A percentile compares a stretch with the other conserved stretches of the same genome.
Conservation (phyloP, 2,329 filamentous ascomycete genomes). For the Calonectria pteridis region DNA sequence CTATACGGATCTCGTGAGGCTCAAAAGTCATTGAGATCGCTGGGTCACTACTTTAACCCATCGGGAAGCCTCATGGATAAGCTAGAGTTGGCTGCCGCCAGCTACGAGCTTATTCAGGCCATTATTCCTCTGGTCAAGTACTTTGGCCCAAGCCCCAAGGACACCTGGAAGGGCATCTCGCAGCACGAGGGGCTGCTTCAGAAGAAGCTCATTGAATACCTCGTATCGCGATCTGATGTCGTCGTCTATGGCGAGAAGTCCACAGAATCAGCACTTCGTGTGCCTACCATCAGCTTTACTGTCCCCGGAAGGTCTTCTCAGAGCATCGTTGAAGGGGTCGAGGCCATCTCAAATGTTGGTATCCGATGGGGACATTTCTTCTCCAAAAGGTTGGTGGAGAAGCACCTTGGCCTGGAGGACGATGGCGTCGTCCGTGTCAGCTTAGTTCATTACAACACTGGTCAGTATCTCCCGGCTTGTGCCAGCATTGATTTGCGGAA, state of each 20-base stretch:
- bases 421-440: neutral
- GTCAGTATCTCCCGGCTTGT: neutral
- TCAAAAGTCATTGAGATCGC: neutral
- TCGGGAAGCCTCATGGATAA: neutral
- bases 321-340: constrained; percentile 51
- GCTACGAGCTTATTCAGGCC: neutral
- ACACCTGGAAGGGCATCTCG: neutral
- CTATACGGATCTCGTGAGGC: neutral
- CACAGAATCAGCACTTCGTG: neutral
- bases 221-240: neutral
- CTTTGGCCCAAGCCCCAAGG: neutral
- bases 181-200: neutral
- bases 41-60: constrained; percentile 3
- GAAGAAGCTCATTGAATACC: neutral
- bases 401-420: constrained; percentile 66
- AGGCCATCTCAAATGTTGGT: constrained; percentile 69
- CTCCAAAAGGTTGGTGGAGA: constrained; percentile 70
- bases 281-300: neutral
- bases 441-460: constrained; percentile 3
- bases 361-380: constrained; percentile 79
- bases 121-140: neutral
- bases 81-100: neutral
- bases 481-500: neutral
- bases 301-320: neutral
- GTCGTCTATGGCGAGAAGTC: neutral